phyloP scores from a whole-genome alignment of 805 yeast species.

The Zygotorulaspora florentina region DNA sequence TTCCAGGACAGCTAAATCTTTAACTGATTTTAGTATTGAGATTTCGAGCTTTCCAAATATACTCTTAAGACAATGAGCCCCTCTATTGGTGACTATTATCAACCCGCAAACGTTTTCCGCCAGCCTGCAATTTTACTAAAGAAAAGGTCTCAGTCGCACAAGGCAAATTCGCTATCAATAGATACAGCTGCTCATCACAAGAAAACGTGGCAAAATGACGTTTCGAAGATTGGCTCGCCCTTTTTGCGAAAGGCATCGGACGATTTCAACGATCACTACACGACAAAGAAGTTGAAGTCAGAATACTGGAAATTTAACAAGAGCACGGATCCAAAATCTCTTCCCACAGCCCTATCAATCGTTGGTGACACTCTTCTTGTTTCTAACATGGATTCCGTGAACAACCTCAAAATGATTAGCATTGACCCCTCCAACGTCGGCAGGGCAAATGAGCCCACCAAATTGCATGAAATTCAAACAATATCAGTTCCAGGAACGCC shows the following conservation, averaged over 20 bases:
- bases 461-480: slow-evolving; percentile 22
- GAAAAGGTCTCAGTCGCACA: slow-evolving; percentile 10
- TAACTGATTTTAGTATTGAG: background rate
- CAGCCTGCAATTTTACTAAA: slow-evolving; percentile 26
- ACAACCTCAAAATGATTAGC: slow-evolving; percentile 21
- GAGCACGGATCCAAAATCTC: slow-evolving; percentile 3
- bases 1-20: background rate
- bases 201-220: slow-evolving; percentile 24
- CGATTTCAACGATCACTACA: slow-evolving; percentile 28
- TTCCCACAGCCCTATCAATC: slow-evolving; percentile 16
- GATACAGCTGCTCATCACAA: slow-evolving; percentile 7
- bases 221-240: slow-evolving; percentile 21
- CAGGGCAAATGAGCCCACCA: slow-evolving; percentile 1
- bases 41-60: background rate
- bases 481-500: slow-evolving; percentile 27
- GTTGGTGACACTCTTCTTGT: slow-evolving; percentile 17
- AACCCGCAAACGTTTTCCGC: slow-evolving; percentile 27
- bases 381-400: slow-evolving; percentile 14
- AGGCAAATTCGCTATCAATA: background rate
- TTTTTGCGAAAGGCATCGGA: slow-evolving; percentile 27
- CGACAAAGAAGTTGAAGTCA: slow-evolving; percentile 26
- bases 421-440: slow-evolving; percentile 3
- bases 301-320: slow-evolving; percentile 23
- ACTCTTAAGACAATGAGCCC: background rate
- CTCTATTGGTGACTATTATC: slow-evolving; percentile 15